Evolutionary conservation across 2,329 filamentous ascomycete genomes (phyloP).

Genomic region (Catunica adiposa): DNA sequence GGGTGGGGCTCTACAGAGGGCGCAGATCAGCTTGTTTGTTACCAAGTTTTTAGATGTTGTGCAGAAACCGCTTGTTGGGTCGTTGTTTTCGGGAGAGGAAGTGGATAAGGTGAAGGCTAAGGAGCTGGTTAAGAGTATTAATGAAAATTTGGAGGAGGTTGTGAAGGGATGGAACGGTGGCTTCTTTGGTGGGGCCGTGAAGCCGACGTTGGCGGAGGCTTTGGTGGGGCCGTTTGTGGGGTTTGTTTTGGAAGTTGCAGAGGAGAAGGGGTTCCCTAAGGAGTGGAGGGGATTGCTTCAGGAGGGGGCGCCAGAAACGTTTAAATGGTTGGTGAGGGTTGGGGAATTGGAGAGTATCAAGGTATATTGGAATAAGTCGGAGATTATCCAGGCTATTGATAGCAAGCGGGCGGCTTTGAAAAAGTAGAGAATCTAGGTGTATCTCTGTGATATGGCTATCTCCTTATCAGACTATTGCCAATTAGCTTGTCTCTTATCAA

Average conservation of each 20-base stretch:
- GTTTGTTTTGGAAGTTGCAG: constrained; percentile 37
- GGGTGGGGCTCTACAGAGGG: constrained; percentile 36
- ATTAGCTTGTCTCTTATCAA: no score
- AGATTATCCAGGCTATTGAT: neutral
- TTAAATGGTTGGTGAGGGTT: constrained; percentile 47
- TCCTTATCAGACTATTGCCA: neutral
- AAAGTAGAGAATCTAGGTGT: neutral
- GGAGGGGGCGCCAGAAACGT: constrained; percentile 46
- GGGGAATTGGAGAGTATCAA: constrained; percentile 47
- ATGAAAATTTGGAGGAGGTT: constrained; percentile 59
- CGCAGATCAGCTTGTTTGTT: constrained; percentile 26
- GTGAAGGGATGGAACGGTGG: constrained; percentile 26
- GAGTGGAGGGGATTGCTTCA: constrained; percentile 31
- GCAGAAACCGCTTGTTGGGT: constrained; percentile 18
- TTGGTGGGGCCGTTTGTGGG: constrained; percentile 51
- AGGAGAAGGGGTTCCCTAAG: constrained; percentile 36
- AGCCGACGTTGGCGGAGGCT: constrained; percentile 44
- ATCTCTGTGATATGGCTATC: no score
- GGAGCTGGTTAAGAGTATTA: constrained; percentile 33
- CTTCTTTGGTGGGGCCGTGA: constrained; percentile 47
- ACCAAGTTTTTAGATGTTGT: constrained; percentile 50
- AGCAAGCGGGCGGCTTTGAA: neutral
- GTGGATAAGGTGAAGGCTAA: constrained; percentile 20
- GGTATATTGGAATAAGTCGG: constrained; percentile 2
- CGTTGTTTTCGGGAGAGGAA: constrained; percentile 32